These are phyloP conservation scores for Chytriomyces confervae DNA, from an alignment of 192 early-diverging fungal species.

Conservation along the genomic window DNA sequence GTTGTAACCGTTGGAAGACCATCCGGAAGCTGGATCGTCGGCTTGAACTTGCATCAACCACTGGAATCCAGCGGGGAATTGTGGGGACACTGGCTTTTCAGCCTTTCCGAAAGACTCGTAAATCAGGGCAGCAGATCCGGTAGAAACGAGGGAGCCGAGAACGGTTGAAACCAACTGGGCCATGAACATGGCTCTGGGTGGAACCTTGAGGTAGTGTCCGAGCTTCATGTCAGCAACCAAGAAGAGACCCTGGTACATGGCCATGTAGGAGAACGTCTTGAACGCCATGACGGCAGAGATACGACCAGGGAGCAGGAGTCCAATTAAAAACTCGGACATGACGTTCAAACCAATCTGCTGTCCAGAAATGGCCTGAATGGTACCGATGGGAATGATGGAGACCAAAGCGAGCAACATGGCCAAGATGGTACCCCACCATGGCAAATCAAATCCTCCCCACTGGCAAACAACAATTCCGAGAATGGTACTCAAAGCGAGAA, in stretches of 20 bases:
- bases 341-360: slow-evolving; percentile 81
- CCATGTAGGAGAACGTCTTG: slow-evolving; percentile 84
- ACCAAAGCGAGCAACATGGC: slow-evolving; percentile 23
- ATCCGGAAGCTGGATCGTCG: background rate
- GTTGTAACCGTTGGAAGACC: slow-evolving; percentile 32
- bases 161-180: slow-evolving; percentile 59
- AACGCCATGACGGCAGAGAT: slow-evolving; percentile 84
- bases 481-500: slow-evolving; percentile 47
- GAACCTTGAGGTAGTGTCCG: slow-evolving; percentile 74
- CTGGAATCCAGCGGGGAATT: background rate
- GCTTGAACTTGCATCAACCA: too few species aligned
- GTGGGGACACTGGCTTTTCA: background rate
- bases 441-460: slow-evolving; percentile 60
- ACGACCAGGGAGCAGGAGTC: slow-evolving; percentile 78
- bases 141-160: slow-evolving; percentile 54
- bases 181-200: slow-evolving; percentile 63
- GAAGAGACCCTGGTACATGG: slow-evolving; percentile 75
- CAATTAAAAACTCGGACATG: slow-evolving; percentile 83
- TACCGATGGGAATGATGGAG: slow-evolving; percentile 63
- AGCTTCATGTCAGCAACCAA: slow-evolving; percentile 77
- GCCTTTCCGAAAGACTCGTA: slow-evolving; percentile 8
- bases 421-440: slow-evolving; percentile 59
- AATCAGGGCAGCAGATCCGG: background rate
- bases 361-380: slow-evolving; percentile 80
- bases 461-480: slow-evolving; percentile 51